phyloP scores from a whole-genome alignment of 441 rosid species.

The Pelargonium fulgidum region DNA sequence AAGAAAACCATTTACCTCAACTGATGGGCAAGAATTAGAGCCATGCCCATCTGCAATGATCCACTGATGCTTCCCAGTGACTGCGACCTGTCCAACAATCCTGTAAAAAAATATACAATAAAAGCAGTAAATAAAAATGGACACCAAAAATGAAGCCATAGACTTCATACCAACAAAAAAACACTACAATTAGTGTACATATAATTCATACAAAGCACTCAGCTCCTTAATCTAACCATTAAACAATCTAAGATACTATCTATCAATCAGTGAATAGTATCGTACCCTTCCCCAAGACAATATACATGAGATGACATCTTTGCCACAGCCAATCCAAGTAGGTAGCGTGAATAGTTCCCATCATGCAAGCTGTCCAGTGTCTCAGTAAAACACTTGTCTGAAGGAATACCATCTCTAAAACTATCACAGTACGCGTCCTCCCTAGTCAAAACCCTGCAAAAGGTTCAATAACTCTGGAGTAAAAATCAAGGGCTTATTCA shows the following conservation, averaged over 20 bases:
- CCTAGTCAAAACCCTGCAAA: constrained; percentile 27
- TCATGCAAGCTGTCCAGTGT: constrained; percentile 31
- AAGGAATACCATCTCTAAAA: background rate
- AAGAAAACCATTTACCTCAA: constrained; percentile 45
- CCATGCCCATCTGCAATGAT: constrained; percentile 47
- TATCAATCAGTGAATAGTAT: constrained; percentile 16
- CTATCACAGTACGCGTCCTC: constrained; percentile 3
- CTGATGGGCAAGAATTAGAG: constrained; percentile 35
- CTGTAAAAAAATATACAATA: constrained; percentile 36
- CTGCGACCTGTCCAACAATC: constrained; percentile 80
- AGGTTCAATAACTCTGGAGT: constrained; percentile 17
- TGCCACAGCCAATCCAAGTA: constrained; percentile 69
- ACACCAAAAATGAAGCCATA: constrained; percentile 15
- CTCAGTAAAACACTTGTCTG: background rate
- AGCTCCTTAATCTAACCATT: background rate
- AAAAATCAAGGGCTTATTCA: constrained; percentile 6
- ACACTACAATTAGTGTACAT: background rate
- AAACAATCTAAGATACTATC: background rate
- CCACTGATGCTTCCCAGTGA: constrained; percentile 76
- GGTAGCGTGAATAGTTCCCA: constrained; percentile 38
- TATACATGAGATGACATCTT: constrained; percentile 80
- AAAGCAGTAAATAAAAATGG: background rate
- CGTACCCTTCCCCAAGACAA: constrained; percentile 94
- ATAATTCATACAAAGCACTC: background rate
- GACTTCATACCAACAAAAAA: background rate